A percentile compares a stretch with the other conserved stretches of the same genome.
These are phyloP conservation scores for Ophiostoma triangulosporum DNA, from an alignment of 2,329 filamentous ascomycete genomes.

Conservation along the genomic window DNA sequence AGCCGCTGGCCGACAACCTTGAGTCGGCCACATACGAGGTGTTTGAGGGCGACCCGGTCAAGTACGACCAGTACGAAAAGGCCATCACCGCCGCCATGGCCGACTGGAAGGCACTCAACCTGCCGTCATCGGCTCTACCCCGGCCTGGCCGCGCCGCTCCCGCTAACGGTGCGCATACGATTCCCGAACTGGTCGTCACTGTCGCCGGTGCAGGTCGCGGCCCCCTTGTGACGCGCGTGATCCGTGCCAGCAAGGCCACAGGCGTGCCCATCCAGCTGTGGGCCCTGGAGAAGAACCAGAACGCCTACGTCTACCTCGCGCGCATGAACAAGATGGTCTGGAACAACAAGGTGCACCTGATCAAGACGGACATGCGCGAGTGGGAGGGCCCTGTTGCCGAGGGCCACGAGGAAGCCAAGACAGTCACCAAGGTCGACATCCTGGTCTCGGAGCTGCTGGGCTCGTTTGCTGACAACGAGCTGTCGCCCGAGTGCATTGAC, in stretches of 20 bases:
- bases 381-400: slow-evolving; percentile 68
- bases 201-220: slow-evolving; percentile 90
- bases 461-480: slow-evolving; percentile 92
- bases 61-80: slow-evolving; percentile 89
- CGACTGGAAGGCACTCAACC: slow-evolving; percentile 62
- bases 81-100: slow-evolving; percentile 68
- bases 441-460: slow-evolving; percentile 87
- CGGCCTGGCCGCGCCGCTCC: slow-evolving; percentile 37
- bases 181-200: slow-evolving; percentile 54
- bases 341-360: slow-evolving; percentile 66
- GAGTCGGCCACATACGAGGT: slow-evolving; percentile 97
- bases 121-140: slow-evolving; percentile 54
- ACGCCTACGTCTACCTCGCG: slow-evolving; percentile 86
- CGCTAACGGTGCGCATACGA: slow-evolving; percentile 8
- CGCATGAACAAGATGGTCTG: slow-evolving; percentile 75
- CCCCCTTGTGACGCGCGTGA: slow-evolving; percentile 74
- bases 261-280: slow-evolving; percentile 73
- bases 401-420: slow-evolving; percentile 28
- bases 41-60: slow-evolving; percentile 95
- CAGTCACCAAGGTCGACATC: slow-evolving; percentile 67
- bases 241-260: slow-evolving; percentile 64
- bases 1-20: slow-evolving; percentile 89
- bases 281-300: slow-evolving; percentile 96
- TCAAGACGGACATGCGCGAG: slow-evolving; percentile 93
- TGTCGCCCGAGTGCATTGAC: slow-evolving; percentile 87